Evolutionary conservation across 371 early-diverging fungal species (phyloP), one percentile per base, ranked within the genome.

Genomic region (Mycotypha africana): DNA sequence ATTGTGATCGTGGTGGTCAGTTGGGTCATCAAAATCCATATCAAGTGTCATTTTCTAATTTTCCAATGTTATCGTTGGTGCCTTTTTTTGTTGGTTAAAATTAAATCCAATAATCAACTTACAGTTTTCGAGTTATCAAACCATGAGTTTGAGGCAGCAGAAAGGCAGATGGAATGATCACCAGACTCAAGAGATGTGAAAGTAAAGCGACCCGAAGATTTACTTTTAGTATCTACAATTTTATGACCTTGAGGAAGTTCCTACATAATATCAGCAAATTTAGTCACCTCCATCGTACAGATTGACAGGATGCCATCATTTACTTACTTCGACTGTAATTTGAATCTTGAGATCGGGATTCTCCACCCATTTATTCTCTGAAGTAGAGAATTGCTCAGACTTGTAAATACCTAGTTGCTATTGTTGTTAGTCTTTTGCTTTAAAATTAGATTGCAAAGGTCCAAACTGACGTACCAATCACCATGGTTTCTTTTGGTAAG

Each of bases 141-240:
- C 88, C 88, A 88, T 20, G 67, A 58, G 21, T 52, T 69, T 19
- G 81, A 67, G 30, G 67, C 68, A 28, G 78, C 68, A 41, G 76
- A 70, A 26, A 96, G 60, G 65, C 97, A 97, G 53, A 97, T 90
- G 24, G 79, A 62, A 64, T 97, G 94, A 57, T 92, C 87, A 34
- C 96, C 95, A 17, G 88, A 76, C 36, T 86, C 88, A 21, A 82
- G 73, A 16, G 94, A 82, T 14, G 95, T 91, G 55, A 95, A 97
- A 37, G 84, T 83, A 56, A 95, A 94, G 51, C 81, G 78, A 39
- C 93, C 97, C 48, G 61, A 51, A 37, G 81, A 56, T 5, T 59
- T 56, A 45, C 88, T 77, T 64, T 86, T 86, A 57, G 89, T 89
- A 50, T 85, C 82, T 47, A 89, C 75, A 24, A 88, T 65, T 22